phyloP scores from a whole-genome alignment of 495 filamentous ascomycete species.

The Aspergillus mulundensis region DNA sequence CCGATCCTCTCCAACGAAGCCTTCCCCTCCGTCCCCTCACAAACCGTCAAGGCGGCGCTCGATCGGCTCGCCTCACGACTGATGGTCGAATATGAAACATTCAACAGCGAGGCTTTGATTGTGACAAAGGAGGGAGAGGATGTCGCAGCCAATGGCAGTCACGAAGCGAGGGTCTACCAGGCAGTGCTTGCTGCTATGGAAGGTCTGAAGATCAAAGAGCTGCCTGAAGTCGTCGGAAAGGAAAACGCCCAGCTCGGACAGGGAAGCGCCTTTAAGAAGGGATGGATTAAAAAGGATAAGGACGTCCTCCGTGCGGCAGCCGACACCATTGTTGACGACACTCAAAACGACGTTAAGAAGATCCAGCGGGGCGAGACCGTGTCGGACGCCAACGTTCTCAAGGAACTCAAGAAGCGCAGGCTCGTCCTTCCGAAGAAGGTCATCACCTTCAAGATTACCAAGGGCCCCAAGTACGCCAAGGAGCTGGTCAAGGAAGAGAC shows the following conservation, averaged over 20 bases:
- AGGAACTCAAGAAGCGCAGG: slow-evolving; percentile 86
- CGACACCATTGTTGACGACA: slow-evolving; percentile 72
- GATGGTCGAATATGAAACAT: slow-evolving; percentile 82
- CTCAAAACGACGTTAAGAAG: slow-evolving; percentile 64
- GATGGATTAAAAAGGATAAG: slow-evolving; percentile 90
- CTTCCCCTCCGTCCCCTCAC: slow-evolving; percentile 69
- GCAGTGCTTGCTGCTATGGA: slow-evolving; percentile 72
- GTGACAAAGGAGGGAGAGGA: slow-evolving; percentile 74
- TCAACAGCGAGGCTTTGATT: slow-evolving; percentile 71
- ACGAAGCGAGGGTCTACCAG: slow-evolving; percentile 92
- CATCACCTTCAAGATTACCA: slow-evolving; percentile 75
- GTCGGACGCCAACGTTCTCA: slow-evolving; percentile 64
- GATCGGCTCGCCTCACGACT: slow-evolving; percentile 77
- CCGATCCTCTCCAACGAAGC: slow-evolving; percentile 68
- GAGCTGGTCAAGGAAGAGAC: slow-evolving; percentile 92
- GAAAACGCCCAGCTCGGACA: slow-evolving; percentile 87
- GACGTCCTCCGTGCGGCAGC: slow-evolving; percentile 56
- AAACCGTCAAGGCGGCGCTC: slow-evolving; percentile 76
- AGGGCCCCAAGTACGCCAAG: slow-evolving; percentile 80
- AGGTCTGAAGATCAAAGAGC: slow-evolving; percentile 74
- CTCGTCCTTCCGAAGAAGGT: slow-evolving; percentile 75
- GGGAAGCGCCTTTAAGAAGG: slow-evolving; percentile 91
- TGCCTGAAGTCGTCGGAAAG: slow-evolving; percentile 73
- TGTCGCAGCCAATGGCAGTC: slow-evolving; percentile 80
- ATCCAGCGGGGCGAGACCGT: slow-evolving; percentile 66